Evolutionary conservation across 495 filamentous ascomycete species (phyloP).

Genomic region (Hypoxylon lenormandii): DNA sequence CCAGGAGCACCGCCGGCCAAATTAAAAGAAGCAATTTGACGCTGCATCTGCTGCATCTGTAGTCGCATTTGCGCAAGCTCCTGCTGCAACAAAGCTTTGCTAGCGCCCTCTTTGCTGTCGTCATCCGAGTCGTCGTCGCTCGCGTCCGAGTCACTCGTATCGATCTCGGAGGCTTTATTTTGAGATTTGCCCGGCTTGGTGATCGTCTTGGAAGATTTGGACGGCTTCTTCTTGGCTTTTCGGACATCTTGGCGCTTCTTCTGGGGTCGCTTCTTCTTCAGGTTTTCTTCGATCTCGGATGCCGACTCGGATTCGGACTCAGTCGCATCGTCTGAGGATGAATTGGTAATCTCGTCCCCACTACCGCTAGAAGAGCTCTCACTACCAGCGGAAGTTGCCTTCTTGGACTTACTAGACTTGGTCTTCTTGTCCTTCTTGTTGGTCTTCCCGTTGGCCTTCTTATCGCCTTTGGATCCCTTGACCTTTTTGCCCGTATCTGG

Average conservation of each 20-base stretch:
- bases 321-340: conserved; percentile 51
- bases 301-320: conserved; percentile 48
- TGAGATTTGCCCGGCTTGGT: conserved; percentile 45
- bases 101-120: conserved; percentile 27
- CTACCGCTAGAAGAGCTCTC: conserved; percentile 47
- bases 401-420: conserved; percentile 57
- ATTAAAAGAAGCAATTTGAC: conserved; percentile 46
- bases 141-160: conserved; percentile 52
- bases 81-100: conserved; percentile 38
- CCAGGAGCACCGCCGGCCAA: conserved; percentile 29
- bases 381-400: conserved; percentile 51
- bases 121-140: conserved; percentile 40
- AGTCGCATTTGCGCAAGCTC: conserved; percentile 50
- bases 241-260: conserved; percentile 57
- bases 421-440: conserved; percentile 56
- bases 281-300: conserved; percentile 34
- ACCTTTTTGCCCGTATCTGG: conserved; percentile 45
- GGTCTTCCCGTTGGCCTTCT: conserved; percentile 53
- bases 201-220: conserved; percentile 50
- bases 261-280: conserved; percentile 57
- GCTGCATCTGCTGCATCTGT: conserved; percentile 48
- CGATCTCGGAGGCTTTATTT: conserved; percentile 52
- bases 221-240: conserved; percentile 57
- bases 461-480: conserved; percentile 48
- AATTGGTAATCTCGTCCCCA: conserved; percentile 46